phyloP scores from a whole-genome alignment of 2,329 filamentous ascomycete species.

The Colletotrichum godetiae region DNA sequence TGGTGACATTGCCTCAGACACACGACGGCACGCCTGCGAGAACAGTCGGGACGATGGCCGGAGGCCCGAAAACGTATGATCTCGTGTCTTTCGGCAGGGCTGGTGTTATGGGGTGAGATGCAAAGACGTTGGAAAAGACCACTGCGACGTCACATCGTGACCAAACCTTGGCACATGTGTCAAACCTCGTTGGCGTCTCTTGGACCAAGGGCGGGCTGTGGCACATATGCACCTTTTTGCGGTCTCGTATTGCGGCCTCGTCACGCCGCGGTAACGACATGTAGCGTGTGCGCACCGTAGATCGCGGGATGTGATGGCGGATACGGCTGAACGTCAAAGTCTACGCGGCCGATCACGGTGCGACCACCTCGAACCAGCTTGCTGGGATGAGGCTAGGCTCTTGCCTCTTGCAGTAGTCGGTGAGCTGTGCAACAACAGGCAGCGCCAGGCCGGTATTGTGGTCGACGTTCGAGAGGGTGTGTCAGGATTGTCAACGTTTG shows the following conservation, averaged over 20 bases:
- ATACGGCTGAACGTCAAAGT: conserved; percentile 14
- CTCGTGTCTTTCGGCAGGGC: not conserved
- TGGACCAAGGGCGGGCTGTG: not conserved
- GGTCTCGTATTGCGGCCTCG: not conserved
- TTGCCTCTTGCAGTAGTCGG: conserved; percentile 1
- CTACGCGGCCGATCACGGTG: conserved; percentile 14
- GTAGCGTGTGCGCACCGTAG: conserved; percentile 12
- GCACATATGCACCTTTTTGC: not conserved
- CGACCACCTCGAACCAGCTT: conserved; percentile 24
- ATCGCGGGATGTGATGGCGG: conserved; percentile 20
- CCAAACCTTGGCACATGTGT: conserved; percentile 1
- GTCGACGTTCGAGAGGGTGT: not conserved
- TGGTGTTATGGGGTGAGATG: not conserved
- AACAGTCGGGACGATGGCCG: conserved; percentile 3
- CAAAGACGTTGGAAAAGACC: not conserved
- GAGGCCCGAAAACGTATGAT: not conserved
- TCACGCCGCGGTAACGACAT: conserved; percentile 9
- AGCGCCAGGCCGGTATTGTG: not conserved
- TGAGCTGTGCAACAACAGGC: conserved; percentile 1
- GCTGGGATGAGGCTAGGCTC: conserved; percentile 18
- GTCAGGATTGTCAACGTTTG: conserved; percentile 11
- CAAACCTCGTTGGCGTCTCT: conserved; percentile 9
- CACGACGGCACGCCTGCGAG: not conserved
- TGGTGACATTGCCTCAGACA: conserved; percentile 1
- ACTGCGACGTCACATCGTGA: not conserved